Base-by-base conservation (phyloP, 148 eudicot species). In the Rhododendron henanense region DNA sequence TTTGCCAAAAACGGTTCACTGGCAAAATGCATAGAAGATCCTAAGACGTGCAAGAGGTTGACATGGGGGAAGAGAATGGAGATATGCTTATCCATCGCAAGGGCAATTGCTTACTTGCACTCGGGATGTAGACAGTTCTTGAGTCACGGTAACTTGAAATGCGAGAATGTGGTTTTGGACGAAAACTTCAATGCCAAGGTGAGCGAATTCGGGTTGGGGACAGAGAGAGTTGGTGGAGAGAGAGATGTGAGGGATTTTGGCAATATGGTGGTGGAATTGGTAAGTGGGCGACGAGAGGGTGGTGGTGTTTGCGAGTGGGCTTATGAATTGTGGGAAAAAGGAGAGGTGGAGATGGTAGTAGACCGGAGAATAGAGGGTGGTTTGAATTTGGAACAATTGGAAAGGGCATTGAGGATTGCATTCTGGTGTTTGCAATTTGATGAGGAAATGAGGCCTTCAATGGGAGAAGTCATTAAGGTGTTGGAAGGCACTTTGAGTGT, bases 381-480 rank as follows among this genome's bases (percentile, higher is more conserved):
- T 25, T 87, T 91, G 44, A 87, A 91, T 74, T 63, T 75, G 14
- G 92, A 91, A n/a, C 94, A 92, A 84, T 83, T 91, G 35, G 96
- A 92, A 78, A 90, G 91, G 31, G 87, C 82, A n/a, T 44, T 92
- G 88, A 91, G 93, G 80, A 92, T 93, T 23, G 90, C 90, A 21
- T 91, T 91, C 85, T 93, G 96, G 96, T 93, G 94, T 81, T 85
- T 93, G 89, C 96, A 93, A 35, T 87, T 47, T 1, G 90, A 93
- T 85, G 90, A 82, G 79, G 80, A 94, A 85, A 85, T 88, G 91
- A 90, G 94, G 85, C 96, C 96, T 65, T 88, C 94, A n/a, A 93
- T 93, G 94, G 91, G 91, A 19, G 96, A 93, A 86, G 92, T 93
- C n/a, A 86, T 93, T 75, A 91, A 92, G 84, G 96, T 93, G 84